These are phyloP conservation scores for Colletotrichum sp. DNA, from an alignment of 2,329 filamentous ascomycete genomes.

Conservation along the genomic window DNA sequence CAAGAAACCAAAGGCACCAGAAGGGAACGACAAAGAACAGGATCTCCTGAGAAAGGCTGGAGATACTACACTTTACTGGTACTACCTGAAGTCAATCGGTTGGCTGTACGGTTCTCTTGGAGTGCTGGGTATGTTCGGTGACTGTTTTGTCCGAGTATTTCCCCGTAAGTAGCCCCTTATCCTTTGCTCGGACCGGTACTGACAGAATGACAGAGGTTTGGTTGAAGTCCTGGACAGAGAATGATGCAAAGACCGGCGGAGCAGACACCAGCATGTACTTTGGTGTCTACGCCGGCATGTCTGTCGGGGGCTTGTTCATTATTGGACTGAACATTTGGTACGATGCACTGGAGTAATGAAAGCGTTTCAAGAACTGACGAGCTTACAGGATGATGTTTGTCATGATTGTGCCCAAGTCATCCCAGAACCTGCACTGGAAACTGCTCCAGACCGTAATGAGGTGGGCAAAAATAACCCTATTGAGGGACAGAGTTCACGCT, in stretches of 20 bases:
- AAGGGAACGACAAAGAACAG: background rate
- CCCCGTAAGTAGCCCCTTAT: background rate
- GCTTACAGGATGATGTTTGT: background rate
- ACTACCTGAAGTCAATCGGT: slow-evolving; percentile 9
- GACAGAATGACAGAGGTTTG: slow-evolving; percentile 1
- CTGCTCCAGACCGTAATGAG: slow-evolving; percentile 5
- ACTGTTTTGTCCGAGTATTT: background rate
- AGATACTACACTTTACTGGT: slow-evolving; percentile 3
- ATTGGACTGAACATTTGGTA: background rate
- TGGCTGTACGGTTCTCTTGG: slow-evolving; percentile 6
- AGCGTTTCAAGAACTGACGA: background rate
- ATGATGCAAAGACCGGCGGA: slow-evolving; percentile 9
- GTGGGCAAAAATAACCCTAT: background rate
- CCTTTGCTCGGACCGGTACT: rapidly evolving
- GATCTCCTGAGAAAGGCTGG: slow-evolving; percentile 2
- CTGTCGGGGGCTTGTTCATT: background rate
- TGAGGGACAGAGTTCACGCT: background rate
- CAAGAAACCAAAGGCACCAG: background rate
- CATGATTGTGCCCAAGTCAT: background rate
- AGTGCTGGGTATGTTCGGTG: background rate
- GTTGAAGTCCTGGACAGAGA: slow-evolving; percentile 21
- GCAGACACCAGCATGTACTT: slow-evolving; percentile 29
- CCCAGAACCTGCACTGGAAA: background rate
- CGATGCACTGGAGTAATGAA: background rate
- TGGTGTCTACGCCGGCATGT: slow-evolving; percentile 20